These are phyloP conservation scores for Beta lomatogona DNA, from an alignment of 179 eudicot species.

Conservation along the genomic window DNA sequence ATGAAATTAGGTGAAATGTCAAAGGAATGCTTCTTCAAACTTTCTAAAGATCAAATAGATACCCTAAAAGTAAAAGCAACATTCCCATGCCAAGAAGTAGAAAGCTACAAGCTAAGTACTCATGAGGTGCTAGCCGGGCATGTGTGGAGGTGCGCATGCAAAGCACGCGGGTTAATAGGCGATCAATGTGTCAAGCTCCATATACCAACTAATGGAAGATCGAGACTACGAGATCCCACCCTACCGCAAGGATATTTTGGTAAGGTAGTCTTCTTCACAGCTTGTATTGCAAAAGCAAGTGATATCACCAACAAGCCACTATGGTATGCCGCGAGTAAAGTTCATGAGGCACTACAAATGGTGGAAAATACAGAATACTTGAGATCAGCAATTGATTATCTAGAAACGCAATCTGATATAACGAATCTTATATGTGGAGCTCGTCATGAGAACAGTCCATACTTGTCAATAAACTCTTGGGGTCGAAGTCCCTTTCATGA, in stretches of 20 bases:
- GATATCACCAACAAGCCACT: conserved; percentile 38
- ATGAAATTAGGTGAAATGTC: background rate
- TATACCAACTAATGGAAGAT: conserved; percentile 46
- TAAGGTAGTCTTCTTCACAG: conserved; percentile 44
- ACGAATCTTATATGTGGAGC: conserved; percentile 1
- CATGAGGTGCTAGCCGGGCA: conserved; percentile 44
- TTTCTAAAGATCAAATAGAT: background rate
- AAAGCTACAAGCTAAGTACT: conserved; percentile 27
- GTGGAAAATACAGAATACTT: conserved; percentile 43
- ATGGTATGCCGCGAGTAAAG: conserved; percentile 32
- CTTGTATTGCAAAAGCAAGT: conserved; percentile 35
- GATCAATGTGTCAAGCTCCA: conserved; percentile 49
- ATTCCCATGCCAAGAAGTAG: background rate
- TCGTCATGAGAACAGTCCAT: conserved; percentile 34
- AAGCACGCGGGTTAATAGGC: conserved; percentile 39
- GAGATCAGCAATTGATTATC: conserved; percentile 50
- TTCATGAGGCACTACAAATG: conserved; percentile 33
- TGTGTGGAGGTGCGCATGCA: conserved; percentile 45
- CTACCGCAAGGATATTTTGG: conserved; percentile 45
- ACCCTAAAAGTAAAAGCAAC: background rate
- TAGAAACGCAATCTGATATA: conserved; percentile 41
- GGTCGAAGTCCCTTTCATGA: conserved; percentile 39
- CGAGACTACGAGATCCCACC: conserved; percentile 35
- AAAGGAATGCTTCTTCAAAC: background rate
- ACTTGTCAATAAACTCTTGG: conserved; percentile 52